Evolutionary conservation across 768 basidiomycete genomes (phyloP).

Genomic region (Boletus subcaerulescens): DNA sequence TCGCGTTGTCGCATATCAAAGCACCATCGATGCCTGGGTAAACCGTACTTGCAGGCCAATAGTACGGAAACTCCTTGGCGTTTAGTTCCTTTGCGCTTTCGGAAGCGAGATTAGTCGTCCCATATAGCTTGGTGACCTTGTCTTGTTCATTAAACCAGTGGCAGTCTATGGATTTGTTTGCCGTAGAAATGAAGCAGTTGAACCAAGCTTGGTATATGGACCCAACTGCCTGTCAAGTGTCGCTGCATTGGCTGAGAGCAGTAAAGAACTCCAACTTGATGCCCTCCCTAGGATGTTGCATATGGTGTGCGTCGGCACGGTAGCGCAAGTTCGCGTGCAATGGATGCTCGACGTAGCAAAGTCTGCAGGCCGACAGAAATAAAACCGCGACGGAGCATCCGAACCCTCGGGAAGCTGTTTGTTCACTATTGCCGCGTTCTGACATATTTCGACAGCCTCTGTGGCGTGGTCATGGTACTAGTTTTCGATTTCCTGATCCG

Average conservation of each 20-base stretch:
- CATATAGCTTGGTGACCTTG: not conserved
- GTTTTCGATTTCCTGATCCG: not conserved
- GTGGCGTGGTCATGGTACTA: not conserved
- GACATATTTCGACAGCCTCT: not conserved
- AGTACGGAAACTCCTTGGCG: too few relatives aligned
- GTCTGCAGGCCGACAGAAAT: not conserved
- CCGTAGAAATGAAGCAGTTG: not conserved
- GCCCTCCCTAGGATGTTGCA: too few relatives aligned
- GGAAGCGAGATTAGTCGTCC: too few relatives aligned
- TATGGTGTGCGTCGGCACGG: not conserved
- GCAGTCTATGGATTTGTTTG: not conserved
- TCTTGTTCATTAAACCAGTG: not conserved
- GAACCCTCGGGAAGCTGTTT: too few relatives aligned
- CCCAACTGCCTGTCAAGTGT: not conserved
- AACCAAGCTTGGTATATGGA: not conserved
- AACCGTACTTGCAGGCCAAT: too few relatives aligned
- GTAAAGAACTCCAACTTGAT: not conserved
- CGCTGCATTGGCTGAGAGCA: not conserved
- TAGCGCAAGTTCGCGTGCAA: not conserved
- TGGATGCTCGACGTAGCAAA: rapidly evolving
- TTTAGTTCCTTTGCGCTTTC: too few relatives aligned
- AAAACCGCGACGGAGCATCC: not conserved
- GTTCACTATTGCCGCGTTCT: too few relatives aligned
- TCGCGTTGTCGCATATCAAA: too few relatives aligned
- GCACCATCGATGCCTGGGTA: too few relatives aligned